phyloP scores from a whole-genome alignment of 129 eudicot species.

The Apium graveolens region DNA sequence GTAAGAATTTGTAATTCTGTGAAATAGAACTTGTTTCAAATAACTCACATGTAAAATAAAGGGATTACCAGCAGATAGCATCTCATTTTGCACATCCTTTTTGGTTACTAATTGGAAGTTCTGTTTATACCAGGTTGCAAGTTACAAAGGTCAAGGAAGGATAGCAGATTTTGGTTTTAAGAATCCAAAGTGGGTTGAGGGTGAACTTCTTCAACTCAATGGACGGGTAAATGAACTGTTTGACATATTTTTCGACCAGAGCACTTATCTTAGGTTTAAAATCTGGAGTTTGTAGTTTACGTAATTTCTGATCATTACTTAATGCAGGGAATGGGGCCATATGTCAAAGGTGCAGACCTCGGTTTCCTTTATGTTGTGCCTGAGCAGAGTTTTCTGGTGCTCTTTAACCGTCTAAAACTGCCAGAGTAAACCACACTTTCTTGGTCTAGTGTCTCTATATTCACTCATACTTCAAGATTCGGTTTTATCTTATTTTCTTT shows the following conservation, averaged over 20 bases:
- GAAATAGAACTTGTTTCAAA: neutral
- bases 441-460: neutral
- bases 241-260: neutral
- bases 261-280: neutral
- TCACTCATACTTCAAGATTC: slow-evolving; percentile 16
- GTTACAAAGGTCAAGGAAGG: slow-evolving; percentile 92
- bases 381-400: slow-evolving; percentile 91
- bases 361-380: slow-evolving; percentile 95
- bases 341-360: slow-evolving; percentile 85
- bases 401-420: slow-evolving; percentile 76
- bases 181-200: slow-evolving; percentile 95
- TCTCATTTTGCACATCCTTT: neutral
- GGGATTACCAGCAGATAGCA: neutral
- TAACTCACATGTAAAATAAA: neutral
- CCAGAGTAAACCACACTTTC: slow-evolving; percentile 47
- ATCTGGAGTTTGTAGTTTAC: neutral
- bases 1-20: neutral
- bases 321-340: slow-evolving; percentile 83
- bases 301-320: neutral
- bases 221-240: slow-evolving; percentile 62
- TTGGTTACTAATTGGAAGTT: neutral
- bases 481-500: slow-evolving; percentile 14
- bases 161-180: slow-evolving; percentile 84
- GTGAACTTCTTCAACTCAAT: slow-evolving; percentile 90
- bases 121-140: slow-evolving; percentile 47